These are phyloP conservation scores for Austroboletus novae-zelandiae DNA, from an alignment of 1,284 basidiomycete genomes.

Conservation along the genomic window DNA sequence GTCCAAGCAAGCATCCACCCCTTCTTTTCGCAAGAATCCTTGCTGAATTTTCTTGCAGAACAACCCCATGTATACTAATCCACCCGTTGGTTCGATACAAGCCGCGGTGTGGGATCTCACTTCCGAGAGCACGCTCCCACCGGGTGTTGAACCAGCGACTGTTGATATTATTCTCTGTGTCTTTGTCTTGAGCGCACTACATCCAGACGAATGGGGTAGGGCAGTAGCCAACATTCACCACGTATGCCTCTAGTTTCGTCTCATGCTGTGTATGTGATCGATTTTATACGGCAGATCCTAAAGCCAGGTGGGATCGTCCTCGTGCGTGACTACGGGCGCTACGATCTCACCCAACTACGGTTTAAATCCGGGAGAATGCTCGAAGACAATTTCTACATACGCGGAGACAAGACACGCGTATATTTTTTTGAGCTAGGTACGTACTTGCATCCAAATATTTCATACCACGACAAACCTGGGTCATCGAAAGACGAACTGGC, in stretches of 20 bases:
- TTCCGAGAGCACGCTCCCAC: slow-evolving; percentile 59
- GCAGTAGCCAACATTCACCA: slow-evolving; percentile 84
- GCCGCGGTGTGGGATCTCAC: slow-evolving; percentile 93
- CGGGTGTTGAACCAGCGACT: slow-evolving; percentile 57
- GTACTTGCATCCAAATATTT: slow-evolving; percentile 12
- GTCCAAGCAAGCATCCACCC: slow-evolving; percentile 59
- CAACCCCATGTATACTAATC: slow-evolving; percentile 69
- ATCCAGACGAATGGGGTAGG: slow-evolving; percentile 88
- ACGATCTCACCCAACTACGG: slow-evolving; percentile 91
- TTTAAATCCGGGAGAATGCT: slow-evolving; percentile 89
- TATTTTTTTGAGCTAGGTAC: slow-evolving; percentile 90
- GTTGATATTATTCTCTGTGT: slow-evolving; percentile 92
- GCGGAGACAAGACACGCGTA: slow-evolving; percentile 95
- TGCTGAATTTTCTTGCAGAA: slow-evolving; percentile 34
- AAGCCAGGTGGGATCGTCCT: slow-evolving; percentile 87
- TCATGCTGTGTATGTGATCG: background rate
- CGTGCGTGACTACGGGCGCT: slow-evolving; percentile 92
- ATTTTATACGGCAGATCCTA: slow-evolving; percentile 59
- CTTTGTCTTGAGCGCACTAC: slow-evolving; percentile 93
- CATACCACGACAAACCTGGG: background rate
- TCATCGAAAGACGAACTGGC: slow-evolving; percentile 70
- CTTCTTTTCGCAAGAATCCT: background rate
- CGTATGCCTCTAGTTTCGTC: slow-evolving; percentile 37
- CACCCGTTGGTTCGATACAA: slow-evolving; percentile 68
- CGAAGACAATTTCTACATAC: slow-evolving; percentile 91